A percentile compares a stretch with the other conserved stretches of the same genome.
These are phyloP conservation scores for Flaveria linearis DNA, from an alignment of 129 eudicot genomes.

Conservation along the genomic window DNA sequence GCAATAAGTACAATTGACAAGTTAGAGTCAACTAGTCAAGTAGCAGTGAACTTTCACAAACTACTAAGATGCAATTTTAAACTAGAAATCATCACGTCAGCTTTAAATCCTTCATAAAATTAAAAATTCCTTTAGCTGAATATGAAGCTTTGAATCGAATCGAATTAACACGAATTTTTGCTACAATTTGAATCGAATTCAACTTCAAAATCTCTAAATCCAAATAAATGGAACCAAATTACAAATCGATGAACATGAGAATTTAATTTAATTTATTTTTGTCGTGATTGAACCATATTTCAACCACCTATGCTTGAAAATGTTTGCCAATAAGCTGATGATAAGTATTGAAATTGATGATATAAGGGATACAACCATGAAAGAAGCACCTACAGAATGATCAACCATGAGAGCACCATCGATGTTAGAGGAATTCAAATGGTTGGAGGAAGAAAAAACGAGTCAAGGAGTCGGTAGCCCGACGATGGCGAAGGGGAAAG, in stretches of 20 bases:
- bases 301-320: no score
- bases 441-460: conserved; percentile 44
- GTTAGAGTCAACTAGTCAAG: no score
- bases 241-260: no score
- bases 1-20: no score
- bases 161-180: neutral
- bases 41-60: no score
- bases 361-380: conserved; percentile 30
- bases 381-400: conserved; percentile 1
- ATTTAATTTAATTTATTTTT: neutral
- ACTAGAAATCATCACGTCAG: no score
- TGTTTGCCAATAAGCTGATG: neutral
- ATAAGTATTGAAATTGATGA: neutral
- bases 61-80: no score
- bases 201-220: no score
- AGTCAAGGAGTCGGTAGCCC: conserved; percentile 48
- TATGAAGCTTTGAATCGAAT: neutral
- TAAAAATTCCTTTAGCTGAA: neutral
- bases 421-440: conserved; percentile 46
- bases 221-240: no score
- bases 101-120: no score
- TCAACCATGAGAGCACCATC: conserved; percentile 41
- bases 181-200: no score
- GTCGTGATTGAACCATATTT: neutral
- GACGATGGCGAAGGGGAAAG: conserved; percentile 36